A percentile compares a stretch with the other conserved stretches of the same genome.
These are phyloP conservation scores for Escallonia herrerae DNA, from an alignment of 129 eudicot genomes.

Conservation along the genomic window DNA sequence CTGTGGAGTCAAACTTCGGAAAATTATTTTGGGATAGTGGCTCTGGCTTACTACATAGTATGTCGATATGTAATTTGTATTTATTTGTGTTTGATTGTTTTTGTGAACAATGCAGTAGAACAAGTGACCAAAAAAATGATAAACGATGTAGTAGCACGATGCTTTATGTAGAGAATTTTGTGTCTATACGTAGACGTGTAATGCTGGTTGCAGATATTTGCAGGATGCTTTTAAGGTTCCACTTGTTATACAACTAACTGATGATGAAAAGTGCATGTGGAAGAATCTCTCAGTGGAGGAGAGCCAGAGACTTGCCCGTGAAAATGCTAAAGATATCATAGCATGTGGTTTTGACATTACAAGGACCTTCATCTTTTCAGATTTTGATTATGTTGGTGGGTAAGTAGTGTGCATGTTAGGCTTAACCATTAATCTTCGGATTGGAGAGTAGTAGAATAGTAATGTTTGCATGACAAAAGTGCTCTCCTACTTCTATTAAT, in stretches of 20 bases:
- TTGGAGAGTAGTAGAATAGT: no score
- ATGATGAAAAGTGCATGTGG: conserved; percentile 98
- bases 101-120: no score
- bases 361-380: conserved; percentile 87
- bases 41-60: no score
- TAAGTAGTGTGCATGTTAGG: conserved; percentile 25
- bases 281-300: conserved; percentile 85
- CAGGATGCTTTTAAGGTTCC: conserved; percentile 98
- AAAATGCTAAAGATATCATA: conserved; percentile 93
- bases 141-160: no score
- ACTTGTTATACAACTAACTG: conserved; percentile 85
- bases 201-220: conserved; percentile 56
- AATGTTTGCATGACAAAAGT: no score
- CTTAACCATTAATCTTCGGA: not conserved
- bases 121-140: no score
- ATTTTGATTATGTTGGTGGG: conserved; percentile 92
- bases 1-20: no score
- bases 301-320: conserved; percentile 88
- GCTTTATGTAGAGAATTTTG: no score
- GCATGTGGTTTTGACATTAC: conserved; percentile 95
- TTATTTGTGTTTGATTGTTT: no score
- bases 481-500: no score
- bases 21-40: no score
- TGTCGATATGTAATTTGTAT: no score
- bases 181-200: not conserved